Conservation (phyloP, 352 stramenopile genomes). For the Plasmopara viticola region DNA sequence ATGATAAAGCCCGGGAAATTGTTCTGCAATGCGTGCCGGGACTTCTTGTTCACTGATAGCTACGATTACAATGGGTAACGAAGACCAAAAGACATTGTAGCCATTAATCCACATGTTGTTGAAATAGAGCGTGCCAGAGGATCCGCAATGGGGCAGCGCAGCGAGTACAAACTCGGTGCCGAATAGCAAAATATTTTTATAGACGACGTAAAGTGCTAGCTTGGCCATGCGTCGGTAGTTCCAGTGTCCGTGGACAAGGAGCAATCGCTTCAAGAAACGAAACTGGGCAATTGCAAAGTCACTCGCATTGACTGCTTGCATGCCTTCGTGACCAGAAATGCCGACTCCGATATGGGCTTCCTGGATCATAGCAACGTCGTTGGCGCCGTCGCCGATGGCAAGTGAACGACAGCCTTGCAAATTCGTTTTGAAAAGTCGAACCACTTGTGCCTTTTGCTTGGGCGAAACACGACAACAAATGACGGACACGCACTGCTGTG, state of each 20-base stretch:
- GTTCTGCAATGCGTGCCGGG: constrained; percentile 52
- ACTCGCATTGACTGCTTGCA: constrained; percentile 96
- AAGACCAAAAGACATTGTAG: constrained; percentile 96
- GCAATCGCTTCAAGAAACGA: constrained; percentile 91
- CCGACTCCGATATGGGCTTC: constrained; percentile 97
- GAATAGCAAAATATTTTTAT: constrained; percentile 96
- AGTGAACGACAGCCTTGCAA: constrained; percentile 86
- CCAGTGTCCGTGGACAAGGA: constrained; percentile 98
- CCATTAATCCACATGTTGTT: constrained; percentile 91
- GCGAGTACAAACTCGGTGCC: constrained; percentile 85
- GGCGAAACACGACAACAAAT: constrained; percentile 89
- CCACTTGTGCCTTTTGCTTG: constrained; percentile 89
- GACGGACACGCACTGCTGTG: constrained; percentile 76
- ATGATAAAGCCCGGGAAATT: constrained; percentile 79
- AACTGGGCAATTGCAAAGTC: constrained; percentile 99
- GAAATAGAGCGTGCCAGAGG: constrained; percentile 75
- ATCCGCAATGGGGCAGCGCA: constrained; percentile 50
- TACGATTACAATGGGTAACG: constrained; percentile 86
- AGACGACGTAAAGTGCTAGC: constrained; percentile 97
- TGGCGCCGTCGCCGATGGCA: constrained; percentile 97
- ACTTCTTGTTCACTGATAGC: constrained; percentile 82
- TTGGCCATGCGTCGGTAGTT: constrained; percentile 97
- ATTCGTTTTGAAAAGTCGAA: constrained; percentile 81
- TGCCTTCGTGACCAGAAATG: constrained; percentile 98
- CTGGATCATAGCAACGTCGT: constrained; percentile 99